Evolutionary conservation across 2,329 filamentous ascomycete species (phyloP), one percentile per base, ranked within the genome.

Genomic region (Aspergillus pseudoglaucus): DNA sequence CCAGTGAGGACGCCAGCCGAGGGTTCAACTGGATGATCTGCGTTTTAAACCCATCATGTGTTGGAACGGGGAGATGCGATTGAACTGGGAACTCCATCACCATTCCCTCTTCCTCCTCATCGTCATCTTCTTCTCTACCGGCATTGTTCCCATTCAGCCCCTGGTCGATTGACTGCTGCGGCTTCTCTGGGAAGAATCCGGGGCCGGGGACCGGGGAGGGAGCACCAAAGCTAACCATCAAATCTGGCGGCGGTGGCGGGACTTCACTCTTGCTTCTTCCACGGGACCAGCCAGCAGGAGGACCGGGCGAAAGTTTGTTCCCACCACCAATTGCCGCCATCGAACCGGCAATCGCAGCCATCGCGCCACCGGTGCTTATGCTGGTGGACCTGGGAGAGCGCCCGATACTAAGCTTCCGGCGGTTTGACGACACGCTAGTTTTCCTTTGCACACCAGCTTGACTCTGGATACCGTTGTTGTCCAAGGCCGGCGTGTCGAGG

Each of bases 11-110:
- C n/a, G 74, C 73, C 48, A 95, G 73, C 9, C 76, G 72, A n/a
- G 88, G 88, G 59, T 94, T 94, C 39, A 94, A 70, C 50, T 80
- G 77, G 41, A 82, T 70, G 15, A 91, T 79, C 60, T 95, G 86
- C 20, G 81, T 76, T 55, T 82, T 83, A 69, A 95, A 95, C 0
- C 90, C 90, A 50, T 83, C 79, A 20, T 84, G 70, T 15, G 82
- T 90, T 1, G 90, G 87, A 8, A 82, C 77, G 51, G 91, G 85
- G 8, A 79, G 76, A 55, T 88, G 81, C 27, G 82, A 80, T 12
- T 81, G 70, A 50, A 83, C 79, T 33, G 75, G 75, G 4, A 83
- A 75, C 42, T 85, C 81, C 62, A 81, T 78, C 42, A 77, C 80
- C 53, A 84, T 68, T 6, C 83, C 81, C 25, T 74, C 73, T 33